Evolutionary conservation across 2,329 filamentous ascomycete species (phyloP).

Genomic region (Didymella glomerata): DNA sequence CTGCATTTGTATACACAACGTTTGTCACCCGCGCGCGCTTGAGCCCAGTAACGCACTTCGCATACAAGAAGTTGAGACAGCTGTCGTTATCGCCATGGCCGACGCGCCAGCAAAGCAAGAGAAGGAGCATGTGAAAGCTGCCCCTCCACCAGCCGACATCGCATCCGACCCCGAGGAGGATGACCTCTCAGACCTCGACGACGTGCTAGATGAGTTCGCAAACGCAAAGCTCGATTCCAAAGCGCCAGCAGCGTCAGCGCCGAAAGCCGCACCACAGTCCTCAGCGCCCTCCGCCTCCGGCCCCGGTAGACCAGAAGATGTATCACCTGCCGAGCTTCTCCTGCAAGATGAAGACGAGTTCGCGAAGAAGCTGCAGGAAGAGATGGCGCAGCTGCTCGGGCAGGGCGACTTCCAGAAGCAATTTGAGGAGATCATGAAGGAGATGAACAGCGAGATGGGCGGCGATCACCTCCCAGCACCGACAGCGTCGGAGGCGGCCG

Average conservation of each 20-base stretch:
- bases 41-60: not conserved
- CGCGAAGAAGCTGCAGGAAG: conserved; percentile 83
- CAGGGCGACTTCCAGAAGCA: conserved; percentile 78
- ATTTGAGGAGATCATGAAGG: conserved; percentile 79
- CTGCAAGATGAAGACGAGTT: conserved; percentile 71
- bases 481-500: conserved; percentile 24
- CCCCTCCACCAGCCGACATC: conserved; percentile 42
- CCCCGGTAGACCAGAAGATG: conserved; percentile 48
- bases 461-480: conserved; percentile 29
- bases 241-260: conserved; percentile 34
- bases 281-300: conserved; percentile 52
- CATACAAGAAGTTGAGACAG: not conserved
- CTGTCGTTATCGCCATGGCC: conserved; percentile 28
- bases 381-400: conserved; percentile 84
- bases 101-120: conserved; percentile 30
- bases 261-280: conserved; percentile 45
- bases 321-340: conserved; percentile 41
- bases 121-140: conserved; percentile 24
- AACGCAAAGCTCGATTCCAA: conserved; percentile 66
- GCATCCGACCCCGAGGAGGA: conserved; percentile 92
- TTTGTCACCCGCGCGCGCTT: conserved; percentile 10
- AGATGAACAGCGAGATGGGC: conserved; percentile 61
- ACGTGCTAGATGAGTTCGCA: conserved; percentile 92
- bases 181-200: conserved; percentile 90
- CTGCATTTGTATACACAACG: conserved; percentile 15